Base-by-base conservation (phyloP, 2,329 filamentous ascomycete genomes). In the Penicillium sp. region DNA sequence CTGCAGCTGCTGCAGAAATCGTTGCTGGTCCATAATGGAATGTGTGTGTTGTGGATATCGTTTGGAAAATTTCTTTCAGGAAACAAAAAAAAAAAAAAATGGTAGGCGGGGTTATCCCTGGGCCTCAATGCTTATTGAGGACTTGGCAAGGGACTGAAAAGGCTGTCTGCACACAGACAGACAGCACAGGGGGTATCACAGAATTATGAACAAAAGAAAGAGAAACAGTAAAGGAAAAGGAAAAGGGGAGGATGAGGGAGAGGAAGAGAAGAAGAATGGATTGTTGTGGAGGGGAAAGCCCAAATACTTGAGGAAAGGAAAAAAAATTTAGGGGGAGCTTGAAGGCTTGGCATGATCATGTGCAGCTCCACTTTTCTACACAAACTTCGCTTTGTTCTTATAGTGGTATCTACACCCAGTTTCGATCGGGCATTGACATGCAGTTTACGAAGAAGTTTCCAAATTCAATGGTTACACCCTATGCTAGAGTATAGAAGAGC, bases 1-100 rank as follows among this genome's bases (percentile, higher is more conserved):
- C 85, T 95, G 88, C 76, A 97, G 87, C 81, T 97, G 88, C 83
- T 90, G 86, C 70, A 95, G 86, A 77, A 97, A 93, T 81, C 91
- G 88, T 79, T 92, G 89, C 78, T 91, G 86, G 79, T 93, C 89
- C 91, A 93, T 93, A 73, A 64, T 78, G 72, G 60, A 62, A 51
- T 58, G 60, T 38, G 38, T 58, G 13, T 52, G 56, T 29, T 41
- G 35, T 41, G 35, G 46, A 19, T 46, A 35, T 26, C 41, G 31
- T 58, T 21, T 47, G 59, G 49, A 65, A 62, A 44, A 23, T 58
- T 59, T 46, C 64, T 60, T 58, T 44, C 41, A 35, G 56, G 17
- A 26, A 50, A 56, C 15, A 55, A 44, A 46, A 54, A 55, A 44
- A 46, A 54, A 55, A 30, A 44, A 46, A 54, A 55, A 30, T 56